Percentiles rank a stretch among this genome's conserved stretches.
Evolutionary conservation across 2,329 filamentous ascomycete genomes (phyloP).

Genomic region (Byssoonygena ceratinophila): DNA sequence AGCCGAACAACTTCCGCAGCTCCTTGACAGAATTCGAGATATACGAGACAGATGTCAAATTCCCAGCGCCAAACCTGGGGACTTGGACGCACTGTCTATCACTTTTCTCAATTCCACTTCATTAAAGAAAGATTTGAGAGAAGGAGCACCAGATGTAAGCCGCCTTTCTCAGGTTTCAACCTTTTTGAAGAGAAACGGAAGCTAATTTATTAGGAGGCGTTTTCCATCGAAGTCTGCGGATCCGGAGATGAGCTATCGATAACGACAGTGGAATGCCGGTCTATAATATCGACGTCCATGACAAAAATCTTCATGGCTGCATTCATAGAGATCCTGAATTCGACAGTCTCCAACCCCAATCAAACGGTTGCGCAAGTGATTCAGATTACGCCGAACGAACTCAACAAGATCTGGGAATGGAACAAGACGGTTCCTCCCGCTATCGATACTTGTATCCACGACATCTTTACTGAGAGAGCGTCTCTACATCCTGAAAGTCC

Average conservation of each 20-base stretch:
- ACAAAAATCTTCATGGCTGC: neutral
- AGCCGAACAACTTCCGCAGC: slow-evolving; percentile 4
- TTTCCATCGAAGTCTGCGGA: neutral
- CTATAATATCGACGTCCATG: neutral
- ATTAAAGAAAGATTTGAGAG: neutral
- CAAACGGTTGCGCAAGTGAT: slow-evolving; percentile 12
- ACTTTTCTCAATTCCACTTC: neutral
- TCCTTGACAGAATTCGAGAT: slow-evolving; percentile 3
- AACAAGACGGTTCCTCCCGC: slow-evolving; percentile 18
- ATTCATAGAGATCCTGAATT: slow-evolving; percentile 16
- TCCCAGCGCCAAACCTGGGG: neutral
- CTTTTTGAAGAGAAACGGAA: neutral
- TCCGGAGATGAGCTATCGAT: neutral
- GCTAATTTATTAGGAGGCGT: slow-evolving; percentile 2
- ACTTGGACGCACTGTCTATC: neutral
- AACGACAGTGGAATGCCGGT: neutral
- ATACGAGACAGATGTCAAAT: neutral
- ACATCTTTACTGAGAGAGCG: slow-evolving; percentile 15
- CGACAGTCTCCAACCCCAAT: slow-evolving; percentile 8
- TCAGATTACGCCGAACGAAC: slow-evolving; percentile 13
- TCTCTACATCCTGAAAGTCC: slow-evolving; percentile 6
- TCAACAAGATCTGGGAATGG: slow-evolving; percentile 21
- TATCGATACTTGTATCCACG: slow-evolving; percentile 17
- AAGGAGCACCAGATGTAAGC: neutral
- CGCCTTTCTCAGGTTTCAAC: neutral